Evolutionary conservation across 768 basidiomycete species (phyloP).

Genomic region (Hydnomerulius pinastri): DNA sequence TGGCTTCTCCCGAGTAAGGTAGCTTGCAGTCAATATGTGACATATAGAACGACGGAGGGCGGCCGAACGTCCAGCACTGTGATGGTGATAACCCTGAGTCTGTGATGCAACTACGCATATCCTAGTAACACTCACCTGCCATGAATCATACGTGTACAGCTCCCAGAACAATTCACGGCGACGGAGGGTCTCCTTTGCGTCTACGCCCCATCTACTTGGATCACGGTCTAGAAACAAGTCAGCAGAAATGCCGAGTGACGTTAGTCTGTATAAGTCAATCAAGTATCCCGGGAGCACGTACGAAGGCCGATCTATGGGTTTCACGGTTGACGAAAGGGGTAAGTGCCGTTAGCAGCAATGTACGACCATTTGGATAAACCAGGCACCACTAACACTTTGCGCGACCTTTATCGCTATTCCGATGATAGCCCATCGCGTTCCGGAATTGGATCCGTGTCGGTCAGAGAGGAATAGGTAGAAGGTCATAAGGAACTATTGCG

Average conservation of each 20-base stretch:
- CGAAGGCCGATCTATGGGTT: slow-evolving; percentile 64
- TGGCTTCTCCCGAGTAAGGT: slow-evolving; percentile 49
- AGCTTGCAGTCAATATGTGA: slow-evolving; percentile 69
- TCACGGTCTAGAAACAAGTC: slow-evolving; percentile 54
- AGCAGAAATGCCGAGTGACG: slow-evolving; percentile 3
- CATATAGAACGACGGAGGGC: slow-evolving; percentile 67
- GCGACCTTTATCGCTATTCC: slow-evolving; percentile 70
- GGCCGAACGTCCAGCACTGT: slow-evolving; percentile 69
- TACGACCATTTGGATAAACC: neutral
- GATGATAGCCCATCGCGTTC: slow-evolving; percentile 67
- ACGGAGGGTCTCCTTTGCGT: slow-evolving; percentile 55
- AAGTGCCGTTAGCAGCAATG: slow-evolving; percentile 2
- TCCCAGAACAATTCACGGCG: slow-evolving; percentile 76
- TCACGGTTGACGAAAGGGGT: slow-evolving; percentile 6
- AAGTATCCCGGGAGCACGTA: slow-evolving; percentile 35
- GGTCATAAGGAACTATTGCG: slow-evolving; percentile 64
- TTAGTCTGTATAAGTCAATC: slow-evolving; percentile 4
- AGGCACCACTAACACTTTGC: slow-evolving; percentile 57
- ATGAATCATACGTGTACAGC: slow-evolving; percentile 39
- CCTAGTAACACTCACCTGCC: slow-evolving; percentile 27
- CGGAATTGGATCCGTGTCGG: slow-evolving; percentile 65
- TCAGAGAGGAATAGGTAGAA: slow-evolving; percentile 70
- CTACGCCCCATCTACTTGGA: slow-evolving; percentile 65
- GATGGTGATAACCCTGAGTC: slow-evolving; percentile 38
- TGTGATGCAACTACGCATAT: neutral